These are phyloP conservation scores for Paramecium sexaurelia DNA, from an alignment of 73 alveolate species.

Conservation along the genomic window DNA sequence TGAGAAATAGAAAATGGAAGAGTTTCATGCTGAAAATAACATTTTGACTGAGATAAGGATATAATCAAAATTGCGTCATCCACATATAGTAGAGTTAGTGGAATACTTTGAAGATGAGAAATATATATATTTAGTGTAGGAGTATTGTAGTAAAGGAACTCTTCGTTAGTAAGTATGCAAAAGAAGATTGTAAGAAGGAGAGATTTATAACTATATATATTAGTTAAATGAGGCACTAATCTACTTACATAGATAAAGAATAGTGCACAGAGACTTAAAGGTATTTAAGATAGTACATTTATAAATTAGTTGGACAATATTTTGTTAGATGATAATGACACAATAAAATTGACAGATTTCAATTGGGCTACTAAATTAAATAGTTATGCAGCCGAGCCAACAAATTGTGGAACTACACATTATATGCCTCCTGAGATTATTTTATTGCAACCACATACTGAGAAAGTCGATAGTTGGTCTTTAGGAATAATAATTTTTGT, in stretches of 20 bases:
- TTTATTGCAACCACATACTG: conserved; percentile 75
- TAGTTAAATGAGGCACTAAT: neutral
- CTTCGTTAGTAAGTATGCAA: neutral
- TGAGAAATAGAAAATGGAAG: conserved; percentile 1
- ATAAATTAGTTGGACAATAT: neutral
- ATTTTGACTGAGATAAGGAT: neutral
- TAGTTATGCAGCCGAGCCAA: conserved; percentile 1
- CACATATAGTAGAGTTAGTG: neutral
- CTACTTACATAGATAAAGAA: neutral
- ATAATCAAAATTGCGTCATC: conserved; percentile 4
- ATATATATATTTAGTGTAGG: neutral
- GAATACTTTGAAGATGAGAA: conserved; percentile 46
- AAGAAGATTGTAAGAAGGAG: neutral
- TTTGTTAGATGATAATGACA: neutral
- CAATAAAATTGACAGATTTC: neutral
- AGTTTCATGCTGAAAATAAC: conserved; percentile 21
- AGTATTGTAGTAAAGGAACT: conserved; percentile 27
- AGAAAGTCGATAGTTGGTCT: conserved; percentile 82
- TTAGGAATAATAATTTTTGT: conserved; percentile 80
- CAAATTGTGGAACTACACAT: conserved; percentile 22
- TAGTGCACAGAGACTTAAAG: conserved; percentile 22
- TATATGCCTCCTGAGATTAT: conserved; percentile 77
- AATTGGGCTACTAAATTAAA: neutral
- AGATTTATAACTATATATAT: neutral
- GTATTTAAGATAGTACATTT: neutral